Evolutionary conservation across 768 basidiomycete species (phyloP).

Genomic region (Suillus subaureus): DNA sequence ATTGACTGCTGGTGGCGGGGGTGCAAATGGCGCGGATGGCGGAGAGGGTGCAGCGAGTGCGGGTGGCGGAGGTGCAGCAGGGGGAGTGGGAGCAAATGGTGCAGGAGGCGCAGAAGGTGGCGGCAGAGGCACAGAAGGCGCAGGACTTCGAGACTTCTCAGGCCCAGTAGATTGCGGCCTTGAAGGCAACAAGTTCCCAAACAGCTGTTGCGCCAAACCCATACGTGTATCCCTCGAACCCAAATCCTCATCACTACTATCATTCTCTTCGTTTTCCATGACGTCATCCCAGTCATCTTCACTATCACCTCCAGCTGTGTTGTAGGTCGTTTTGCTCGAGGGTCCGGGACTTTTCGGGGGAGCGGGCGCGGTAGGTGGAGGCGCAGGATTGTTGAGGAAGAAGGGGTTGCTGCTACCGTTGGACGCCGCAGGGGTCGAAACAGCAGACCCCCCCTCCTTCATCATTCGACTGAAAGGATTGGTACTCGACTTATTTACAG

Average conservation of each 20-base stretch:
- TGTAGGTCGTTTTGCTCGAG: conserved; percentile 55
- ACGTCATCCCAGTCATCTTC: conserved; percentile 90
- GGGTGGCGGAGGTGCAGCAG: too few species aligned
- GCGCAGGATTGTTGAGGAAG: conserved; percentile 52
- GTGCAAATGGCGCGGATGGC: conserved; percentile 35
- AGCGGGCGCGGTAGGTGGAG: conserved; percentile 37
- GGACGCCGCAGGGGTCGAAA: conserved; percentile 32
- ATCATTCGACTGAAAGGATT: conserved; percentile 82
- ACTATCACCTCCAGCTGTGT: conserved; percentile 58
- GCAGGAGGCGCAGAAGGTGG: conserved; percentile 29
- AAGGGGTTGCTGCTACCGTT: conserved; percentile 76
- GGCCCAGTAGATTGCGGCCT: conserved; percentile 58
- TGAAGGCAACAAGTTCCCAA: conserved; percentile 67
- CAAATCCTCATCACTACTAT: conserved; percentile 81
- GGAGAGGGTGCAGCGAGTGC: conserved; percentile 34
- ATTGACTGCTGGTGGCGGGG: conserved; percentile 32
- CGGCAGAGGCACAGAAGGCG: neutral
- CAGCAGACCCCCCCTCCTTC: conserved; percentile 44
- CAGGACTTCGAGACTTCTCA: conserved; percentile 23
- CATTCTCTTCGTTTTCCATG: conserved; percentile 68
- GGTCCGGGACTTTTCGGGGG: conserved; percentile 54
- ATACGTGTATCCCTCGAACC: conserved; percentile 62
- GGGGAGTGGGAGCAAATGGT: conserved; percentile 37
- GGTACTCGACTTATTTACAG: conserved; percentile 52
- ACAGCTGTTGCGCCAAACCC: conserved; percentile 78